Evolutionary conservation across 1,139 yeast species (phyloP).

Genomic region (Nakaseomyces glabratus): DNA sequence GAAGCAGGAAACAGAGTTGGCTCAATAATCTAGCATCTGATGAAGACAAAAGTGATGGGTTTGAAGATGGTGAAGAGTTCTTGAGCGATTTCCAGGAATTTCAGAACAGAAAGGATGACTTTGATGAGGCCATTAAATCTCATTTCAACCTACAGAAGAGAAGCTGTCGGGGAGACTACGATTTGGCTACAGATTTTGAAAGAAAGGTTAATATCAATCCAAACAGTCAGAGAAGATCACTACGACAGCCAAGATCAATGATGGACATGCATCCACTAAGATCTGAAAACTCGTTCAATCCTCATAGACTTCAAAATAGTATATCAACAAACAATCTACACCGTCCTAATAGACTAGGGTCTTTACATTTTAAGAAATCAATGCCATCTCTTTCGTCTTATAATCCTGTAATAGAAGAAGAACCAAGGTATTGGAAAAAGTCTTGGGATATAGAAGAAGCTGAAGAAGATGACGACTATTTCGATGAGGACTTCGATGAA

Average conservation of each 20-base stretch:
- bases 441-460: conserved; percentile 11
- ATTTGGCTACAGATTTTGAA: conserved; percentile 12
- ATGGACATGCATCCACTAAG: conserved; percentile 19
- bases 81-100: conserved; percentile 27
- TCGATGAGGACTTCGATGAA: conserved; percentile 3
- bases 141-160: conserved; percentile 13
- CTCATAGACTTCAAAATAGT: conserved; percentile 18
- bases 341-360: conserved; percentile 8
- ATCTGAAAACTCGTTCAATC: neutral
- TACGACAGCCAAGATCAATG: conserved; percentile 28
- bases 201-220: conserved; percentile 11
- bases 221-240: conserved; percentile 7
- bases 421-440: conserved; percentile 7
- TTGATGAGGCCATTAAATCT: conserved; percentile 22
- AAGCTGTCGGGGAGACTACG: conserved; percentile 5
- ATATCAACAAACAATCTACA: conserved; percentile 23
- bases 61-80: conserved; percentile 20
- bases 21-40: conserved; percentile 5
- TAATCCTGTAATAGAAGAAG: conserved; percentile 17
- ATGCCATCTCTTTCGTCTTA: conserved; percentile 22
- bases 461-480: conserved; percentile 6
- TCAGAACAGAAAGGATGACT: conserved; percentile 19
- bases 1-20: conserved; percentile 9
- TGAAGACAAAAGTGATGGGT: conserved; percentile 18
- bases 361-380: conserved; percentile 24